These are phyloP conservation scores for Triticum urartu DNA, from an alignment of 176 grass and related monocot genomes.

Conservation along the genomic window DNA sequence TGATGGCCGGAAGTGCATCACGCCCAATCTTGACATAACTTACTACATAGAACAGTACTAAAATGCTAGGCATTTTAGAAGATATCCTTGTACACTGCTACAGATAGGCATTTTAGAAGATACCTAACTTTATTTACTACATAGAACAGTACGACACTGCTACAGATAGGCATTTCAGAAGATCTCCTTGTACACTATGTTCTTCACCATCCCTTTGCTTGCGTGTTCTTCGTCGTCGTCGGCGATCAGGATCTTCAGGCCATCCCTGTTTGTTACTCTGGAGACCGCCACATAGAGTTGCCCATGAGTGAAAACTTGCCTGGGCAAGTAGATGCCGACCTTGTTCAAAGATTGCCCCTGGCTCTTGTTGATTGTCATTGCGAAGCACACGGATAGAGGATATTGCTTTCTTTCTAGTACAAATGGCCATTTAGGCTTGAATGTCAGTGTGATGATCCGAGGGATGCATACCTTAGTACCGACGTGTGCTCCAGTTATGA, in stretches of 20 bases:
- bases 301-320: constrained; percentile 4
- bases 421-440: constrained; percentile 9
- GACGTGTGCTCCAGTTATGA: not conserved
- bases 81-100: not conserved
- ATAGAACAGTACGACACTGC: not conserved
- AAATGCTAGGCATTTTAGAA: not conserved
- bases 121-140: no score
- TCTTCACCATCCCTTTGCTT: constrained; percentile 3
- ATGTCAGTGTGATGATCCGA: not conserved
- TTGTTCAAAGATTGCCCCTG: constrained; percentile 19
- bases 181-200: constrained; percentile 21
- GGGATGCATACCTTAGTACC: not conserved
- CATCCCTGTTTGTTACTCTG: constrained; percentile 10
- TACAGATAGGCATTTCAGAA: not conserved
- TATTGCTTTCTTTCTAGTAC: constrained; percentile 7
- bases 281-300: constrained; percentile 17
- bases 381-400: constrained; percentile 2
- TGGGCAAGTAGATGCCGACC: constrained; percentile 17
- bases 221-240: not conserved
- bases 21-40: not conserved
- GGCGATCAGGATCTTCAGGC: constrained; percentile 9
- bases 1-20: not conserved
- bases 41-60: not conserved
- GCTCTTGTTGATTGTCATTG: constrained; percentile 18
- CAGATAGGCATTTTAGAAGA: not conserved